Evolutionary conservation across 805 yeast genomes (phyloP), one percentile per base, ranked within the genome.

Genomic region (Naumovozyma baii): DNA sequence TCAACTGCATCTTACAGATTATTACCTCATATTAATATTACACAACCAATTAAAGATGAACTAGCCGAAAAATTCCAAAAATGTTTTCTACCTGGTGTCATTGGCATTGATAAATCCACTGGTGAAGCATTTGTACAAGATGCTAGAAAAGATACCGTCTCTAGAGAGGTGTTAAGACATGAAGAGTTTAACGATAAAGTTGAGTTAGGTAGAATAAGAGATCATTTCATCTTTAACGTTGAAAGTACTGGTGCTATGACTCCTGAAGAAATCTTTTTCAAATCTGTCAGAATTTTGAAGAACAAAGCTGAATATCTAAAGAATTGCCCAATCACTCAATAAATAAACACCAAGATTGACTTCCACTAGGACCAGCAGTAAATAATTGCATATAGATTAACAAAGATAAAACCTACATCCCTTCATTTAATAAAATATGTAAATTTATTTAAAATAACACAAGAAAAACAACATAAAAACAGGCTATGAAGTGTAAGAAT

Each of bases 221-320:
- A 83, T 60, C 95, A 92, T 54, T 92, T 92, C 62, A 84, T 92
- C 38, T 92, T 86, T 69, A 85, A 87, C 54, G 87, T 92, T 35
- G 98, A 92, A 65, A 79, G 90, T 41, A 80, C 95, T 2, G 97
- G 98, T 31, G 95, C 96, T 32, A 88, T 92, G 95, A 70, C 86
- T 13, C 96, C 98, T 17, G 95, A 85, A 54, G 97, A 90, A 66
- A 86, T 92, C 39, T 92, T 92, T 65, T 78, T 86, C 67, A 92
- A 90, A 62, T 78, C 90, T 44, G 83, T 92, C 37, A 74, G 90
- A 60, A 79, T 87, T 39, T 71, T 92, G 60, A 83, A 78, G 63
- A 80, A 81, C 57, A 92, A 92, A 67, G 88, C 84, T 28, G 84
- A 79, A 47, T 81, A 80, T 57, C 68, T 83, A 62, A 77, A 83